A percentile compares a stretch with the other conserved stretches of the same genome.
Evolutionary conservation across 169 alveolate species (phyloP).

Genomic region (Theileria parva): DNA sequence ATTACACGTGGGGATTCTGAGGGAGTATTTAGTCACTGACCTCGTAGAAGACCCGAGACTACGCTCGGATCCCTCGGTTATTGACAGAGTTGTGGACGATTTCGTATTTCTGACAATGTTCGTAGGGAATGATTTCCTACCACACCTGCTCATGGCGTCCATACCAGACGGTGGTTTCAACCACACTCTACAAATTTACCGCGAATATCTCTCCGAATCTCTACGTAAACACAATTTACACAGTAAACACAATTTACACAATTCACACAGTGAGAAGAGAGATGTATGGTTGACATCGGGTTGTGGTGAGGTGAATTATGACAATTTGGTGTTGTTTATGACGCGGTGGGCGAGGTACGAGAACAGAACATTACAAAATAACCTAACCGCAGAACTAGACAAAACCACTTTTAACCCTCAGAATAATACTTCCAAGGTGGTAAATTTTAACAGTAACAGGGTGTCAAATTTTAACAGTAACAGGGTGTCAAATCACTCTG

Average conservation of each 20-base stretch:
- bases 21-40: slow-evolving; percentile 85
- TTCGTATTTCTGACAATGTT: slow-evolving; percentile 91
- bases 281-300: slow-evolving; percentile 57
- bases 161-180: slow-evolving; percentile 64
- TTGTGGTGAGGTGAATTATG: slow-evolving; percentile 62
- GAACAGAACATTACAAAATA: slow-evolving; percentile 7
- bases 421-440: slow-evolving; percentile 10
- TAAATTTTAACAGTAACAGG: slow-evolving; percentile 19
- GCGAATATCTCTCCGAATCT: slow-evolving; percentile 47
- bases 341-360: slow-evolving; percentile 32
- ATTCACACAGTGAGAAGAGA: slow-evolving; percentile 9
- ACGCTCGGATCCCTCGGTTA: slow-evolving; percentile 56
- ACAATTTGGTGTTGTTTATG: slow-evolving; percentile 36
- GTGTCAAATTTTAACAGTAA: too few relatives aligned
- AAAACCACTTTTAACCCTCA: not conserved
- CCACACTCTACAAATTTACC: slow-evolving; percentile 47
- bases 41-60: slow-evolving; percentile 57
- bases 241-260: slow-evolving; percentile 1
- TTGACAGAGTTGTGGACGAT: slow-evolving; percentile 90
- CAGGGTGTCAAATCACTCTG: slow-evolving; percentile 16
- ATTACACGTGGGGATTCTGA: slow-evolving; percentile 74
- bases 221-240: slow-evolving; percentile 13
- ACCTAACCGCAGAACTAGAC: slow-evolving; percentile 13
- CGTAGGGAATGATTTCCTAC: slow-evolving; percentile 96
- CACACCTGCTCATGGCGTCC: slow-evolving; percentile 75